phyloP scores from a whole-genome alignment of 805 yeast species.

The Cyberlindnera samutprakarnensis region DNA sequence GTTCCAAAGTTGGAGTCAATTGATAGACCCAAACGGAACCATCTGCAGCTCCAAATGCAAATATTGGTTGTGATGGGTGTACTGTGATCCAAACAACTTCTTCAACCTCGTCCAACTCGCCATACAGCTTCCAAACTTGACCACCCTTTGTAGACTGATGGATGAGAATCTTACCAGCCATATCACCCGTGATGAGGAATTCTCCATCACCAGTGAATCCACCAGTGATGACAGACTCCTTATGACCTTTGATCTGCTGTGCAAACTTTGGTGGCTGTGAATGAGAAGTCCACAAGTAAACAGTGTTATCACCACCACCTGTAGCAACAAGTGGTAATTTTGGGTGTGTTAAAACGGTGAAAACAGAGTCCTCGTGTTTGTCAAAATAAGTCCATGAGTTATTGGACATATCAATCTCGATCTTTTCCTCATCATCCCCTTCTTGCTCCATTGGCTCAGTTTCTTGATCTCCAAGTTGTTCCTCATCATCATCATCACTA shows the following conservation, averaged over 20 bases:
- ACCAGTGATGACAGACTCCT: constrained; percentile 81
- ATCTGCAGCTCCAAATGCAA: constrained; percentile 88
- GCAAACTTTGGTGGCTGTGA: constrained; percentile 77
- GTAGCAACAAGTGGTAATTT: constrained; percentile 76
- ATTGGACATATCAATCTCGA: constrained; percentile 83
- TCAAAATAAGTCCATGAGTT: constrained; percentile 89
- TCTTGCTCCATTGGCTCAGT: constrained; percentile 30
- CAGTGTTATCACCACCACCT: constrained; percentile 93
- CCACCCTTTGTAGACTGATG: constrained; percentile 70
- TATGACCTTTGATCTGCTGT: constrained; percentile 70
- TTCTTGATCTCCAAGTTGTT: constrained; percentile 19
- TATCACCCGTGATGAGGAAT: constrained; percentile 82
- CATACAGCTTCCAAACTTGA: constrained; percentile 69
- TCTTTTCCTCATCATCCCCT: constrained; percentile 34
- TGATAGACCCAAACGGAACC: constrained; percentile 95
- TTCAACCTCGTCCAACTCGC: constrained; percentile 76
- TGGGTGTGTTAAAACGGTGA: constrained; percentile 78
- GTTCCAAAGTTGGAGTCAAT: constrained; percentile 53
- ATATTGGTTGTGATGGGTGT: constrained; percentile 73
- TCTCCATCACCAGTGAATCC: constrained; percentile 80
- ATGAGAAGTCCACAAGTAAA: constrained; percentile 89
- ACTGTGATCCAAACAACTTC: constrained; percentile 79
- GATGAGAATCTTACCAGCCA: constrained; percentile 81
- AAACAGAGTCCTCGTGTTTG: constrained; percentile 81
- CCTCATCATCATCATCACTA: constrained; percentile 24